These are phyloP conservation scores for Saccharomycopsis selenospora DNA, from an alignment of 805 yeast species.

Conservation along the genomic window DNA sequence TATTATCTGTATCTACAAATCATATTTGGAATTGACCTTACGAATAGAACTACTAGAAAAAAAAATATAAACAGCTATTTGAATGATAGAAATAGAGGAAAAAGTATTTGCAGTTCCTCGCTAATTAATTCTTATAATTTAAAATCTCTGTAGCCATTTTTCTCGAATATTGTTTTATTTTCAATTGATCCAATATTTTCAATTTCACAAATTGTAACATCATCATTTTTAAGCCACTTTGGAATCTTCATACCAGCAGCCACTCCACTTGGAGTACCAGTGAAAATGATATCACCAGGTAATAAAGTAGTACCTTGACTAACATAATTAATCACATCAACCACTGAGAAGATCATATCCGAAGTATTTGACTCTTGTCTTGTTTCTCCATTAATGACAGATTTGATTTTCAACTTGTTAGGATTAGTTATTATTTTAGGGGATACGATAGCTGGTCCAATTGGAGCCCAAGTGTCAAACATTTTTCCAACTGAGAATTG, in stretches of 20 bases:
- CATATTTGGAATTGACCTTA: too few relatives aligned
- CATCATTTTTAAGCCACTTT: constrained; percentile 39
- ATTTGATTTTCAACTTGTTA: constrained; percentile 31
- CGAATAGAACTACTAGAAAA: neutral
- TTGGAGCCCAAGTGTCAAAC: constrained; percentile 51
- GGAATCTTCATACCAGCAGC: constrained; percentile 38
- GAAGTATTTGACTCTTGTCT: constrained; percentile 40
- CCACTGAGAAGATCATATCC: constrained; percentile 43
- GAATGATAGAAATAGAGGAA: neutral
- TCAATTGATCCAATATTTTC: constrained; percentile 37
- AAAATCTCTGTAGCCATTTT: constrained; percentile 13
- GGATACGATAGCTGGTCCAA: constrained; percentile 48
- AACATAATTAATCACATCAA: constrained; percentile 38
- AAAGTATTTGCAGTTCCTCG: neutral
- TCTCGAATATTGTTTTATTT: constrained; percentile 33
- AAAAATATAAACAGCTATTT: neutral
- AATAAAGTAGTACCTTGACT: constrained; percentile 44
- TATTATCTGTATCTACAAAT: too few relatives aligned
- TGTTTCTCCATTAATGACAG: constrained; percentile 40
- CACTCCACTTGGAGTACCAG: constrained; percentile 53
- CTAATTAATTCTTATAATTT: constrained; percentile 2
- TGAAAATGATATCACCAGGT: constrained; percentile 49
- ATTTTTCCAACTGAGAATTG: constrained; percentile 47
- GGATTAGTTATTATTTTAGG: constrained; percentile 30
- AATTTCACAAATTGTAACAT: constrained; percentile 35